A percentile compares a stretch with the other conserved stretches of the same genome.
Evolutionary conservation across 768 basidiomycete genomes (phyloP).

Genomic region (Coprinellus micaceus): DNA sequence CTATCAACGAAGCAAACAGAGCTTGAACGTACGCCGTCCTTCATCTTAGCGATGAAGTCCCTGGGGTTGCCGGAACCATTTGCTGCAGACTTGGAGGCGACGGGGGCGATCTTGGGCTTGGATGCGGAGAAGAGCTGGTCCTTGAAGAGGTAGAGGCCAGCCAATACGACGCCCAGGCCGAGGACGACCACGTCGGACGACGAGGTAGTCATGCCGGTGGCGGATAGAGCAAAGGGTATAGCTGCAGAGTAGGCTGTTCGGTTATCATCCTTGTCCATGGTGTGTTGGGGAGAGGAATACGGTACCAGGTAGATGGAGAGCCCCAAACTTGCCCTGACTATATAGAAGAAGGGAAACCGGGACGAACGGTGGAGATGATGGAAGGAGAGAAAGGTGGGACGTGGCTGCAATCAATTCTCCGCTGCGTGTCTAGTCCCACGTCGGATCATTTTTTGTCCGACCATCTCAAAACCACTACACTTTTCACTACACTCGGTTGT

Average conservation of each 20-base stretch:
- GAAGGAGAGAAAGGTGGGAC: slow-evolving; percentile 15
- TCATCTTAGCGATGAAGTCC: slow-evolving; percentile 94
- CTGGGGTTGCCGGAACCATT: slow-evolving; percentile 85
- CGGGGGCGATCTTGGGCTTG: slow-evolving; percentile 54
- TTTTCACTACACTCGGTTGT: background rate
- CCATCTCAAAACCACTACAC: background rate
- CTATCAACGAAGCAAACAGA: slow-evolving; percentile 1
- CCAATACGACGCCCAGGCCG: slow-evolving; percentile 68
- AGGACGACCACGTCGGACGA: slow-evolving; percentile 74
- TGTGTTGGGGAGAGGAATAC: slow-evolving; percentile 12
- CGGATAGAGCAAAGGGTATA: slow-evolving; percentile 28
- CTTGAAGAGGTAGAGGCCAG: slow-evolving; percentile 77
- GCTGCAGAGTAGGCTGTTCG: slow-evolving; percentile 38
- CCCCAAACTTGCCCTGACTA: slow-evolving; percentile 18
- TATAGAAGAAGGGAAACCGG: slow-evolving; percentile 12
- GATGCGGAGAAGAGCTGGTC: slow-evolving; percentile 73
- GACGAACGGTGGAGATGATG: slow-evolving; percentile 20
- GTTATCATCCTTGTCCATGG: slow-evolving; percentile 32
- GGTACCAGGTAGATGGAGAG: slow-evolving; percentile 23
- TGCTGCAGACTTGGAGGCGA: slow-evolving; percentile 39
- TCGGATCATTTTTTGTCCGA: slow-evolving; percentile 15
- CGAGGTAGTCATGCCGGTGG: slow-evolving; percentile 53
- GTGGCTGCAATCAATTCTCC: slow-evolving; percentile 9
- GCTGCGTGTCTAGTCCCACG: slow-evolving; percentile 9
- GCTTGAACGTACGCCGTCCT: slow-evolving; percentile 68